Base-by-base conservation (phyloP, 202 grass and related monocot species). In the Panicum virgatum region DNA sequence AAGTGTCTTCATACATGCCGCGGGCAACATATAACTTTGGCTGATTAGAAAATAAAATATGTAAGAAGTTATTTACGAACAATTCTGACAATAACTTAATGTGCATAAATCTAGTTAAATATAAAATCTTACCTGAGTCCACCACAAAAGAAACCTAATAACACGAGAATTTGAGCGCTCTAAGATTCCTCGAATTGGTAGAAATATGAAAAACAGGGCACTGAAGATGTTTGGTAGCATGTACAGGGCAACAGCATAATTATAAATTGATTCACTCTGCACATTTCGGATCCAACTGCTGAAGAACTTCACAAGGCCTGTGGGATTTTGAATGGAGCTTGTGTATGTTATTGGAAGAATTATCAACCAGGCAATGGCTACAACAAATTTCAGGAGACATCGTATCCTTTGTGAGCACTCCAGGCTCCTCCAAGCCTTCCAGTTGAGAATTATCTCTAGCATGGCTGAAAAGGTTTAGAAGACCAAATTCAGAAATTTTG, bases 181-280 rank as follows among this genome's bases (percentile, higher is more conserved):
- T 84, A 92, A 68, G 61, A 7, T 18, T 27, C 83, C 75, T 73
- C 83, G 90, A 78, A 96, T 66, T 23, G 87, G 89, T 73, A 92
- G 85, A 86, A 99, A 90, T 81, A 99, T 62, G 84, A 99, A 99
- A 76, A 99, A 75, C 78, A 99, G 61, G 22, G 92, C 89, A 85
- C 91, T 86, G 32, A 99, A 87, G 59, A 99, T 90, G 84, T 96
- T 96, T 11, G 96, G 96, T 83, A 96, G 78, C 86, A 96, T 93
- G 79, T 99, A 99, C 59, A 99, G 78, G 25, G 87, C 93, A 75
- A 99, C 85, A 19, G 93, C 96, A 96, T 74, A 87, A 80, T 85
- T 99, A 84, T 90, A 99, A 56, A 99, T 80, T 7, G 91, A 90
- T 81, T 93, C 89, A 72, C n/a, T 96, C 77, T 83, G 86, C 80